Base-by-base conservation (phyloP, 768 basidiomycete genomes). In the Calocybe gangraenosa region DNA sequence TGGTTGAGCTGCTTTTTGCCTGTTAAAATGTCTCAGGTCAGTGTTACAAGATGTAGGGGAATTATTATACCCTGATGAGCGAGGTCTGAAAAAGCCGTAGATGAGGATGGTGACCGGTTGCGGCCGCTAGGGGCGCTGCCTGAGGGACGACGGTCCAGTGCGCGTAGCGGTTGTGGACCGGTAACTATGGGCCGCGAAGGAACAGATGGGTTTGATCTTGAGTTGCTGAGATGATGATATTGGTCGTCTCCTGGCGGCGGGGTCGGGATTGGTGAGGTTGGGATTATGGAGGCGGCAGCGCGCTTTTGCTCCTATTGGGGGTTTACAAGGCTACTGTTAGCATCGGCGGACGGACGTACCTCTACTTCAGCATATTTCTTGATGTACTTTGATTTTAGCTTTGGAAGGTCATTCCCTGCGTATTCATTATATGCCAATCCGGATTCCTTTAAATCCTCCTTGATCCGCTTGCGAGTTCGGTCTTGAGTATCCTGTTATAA, bases 331-430 rank as follows among this genome's bases (percentile, higher is more conserved):
- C 36, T 13, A 20, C n/a, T 8, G 18, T 36, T 19, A 40, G 20
- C 10, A 37, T 15, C 15, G 30, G 28, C 25, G 30, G 37, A 47
- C 30, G 13, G 22, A 53, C 69, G 46, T 50, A 90, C 92, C 74
- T 95, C 93, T 6, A 87, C 83, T 53, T 93, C 91, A 39, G 84
- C 80, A 59, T 88, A 91, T 64, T 90, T 93, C 68, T 84, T 90
- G 18, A 78, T 63, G 60, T 96, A 96, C 33, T 74, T 66, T 40
- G 80, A 73, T 68, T 91, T 93, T 42, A 94, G 65, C 55, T 81
- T 85, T 1, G 92, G 92, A 7, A 94, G 70, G n/a, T 75, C 69
- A 44, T 73, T 80, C 58, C 91, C 89, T 9, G 83, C 82, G 58
- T 82, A 92, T 23, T 95, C 92, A 23, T 77, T 76, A 62, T 95